Evolutionary conservation across 2,329 filamentous ascomycete genomes (phyloP).

Genomic region (Claviceps humidiphila): DNA sequence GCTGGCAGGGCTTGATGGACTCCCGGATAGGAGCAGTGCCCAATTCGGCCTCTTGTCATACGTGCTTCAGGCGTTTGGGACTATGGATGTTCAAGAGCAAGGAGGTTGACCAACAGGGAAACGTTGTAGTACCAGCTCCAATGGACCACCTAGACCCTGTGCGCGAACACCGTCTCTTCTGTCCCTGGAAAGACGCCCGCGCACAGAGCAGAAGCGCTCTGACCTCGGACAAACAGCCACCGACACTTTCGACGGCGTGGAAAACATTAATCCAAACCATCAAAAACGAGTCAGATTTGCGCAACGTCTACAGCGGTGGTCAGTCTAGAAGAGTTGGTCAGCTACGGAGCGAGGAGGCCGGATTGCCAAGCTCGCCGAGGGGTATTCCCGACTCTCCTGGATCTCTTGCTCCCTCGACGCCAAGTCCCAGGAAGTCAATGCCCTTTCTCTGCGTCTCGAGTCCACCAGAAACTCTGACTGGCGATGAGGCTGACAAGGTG

Average conservation of each 20-base stretch:
- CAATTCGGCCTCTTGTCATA: conserved; percentile 66
- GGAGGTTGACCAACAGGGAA: conserved; percentile 41
- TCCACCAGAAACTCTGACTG: conserved; percentile 10
- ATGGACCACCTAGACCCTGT: conserved; percentile 57
- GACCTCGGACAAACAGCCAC: conserved; percentile 20
- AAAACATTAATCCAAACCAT: conserved; percentile 39
- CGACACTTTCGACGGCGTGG: conserved; percentile 35
- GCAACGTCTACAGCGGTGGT: conserved; percentile 21
- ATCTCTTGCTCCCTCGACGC: conserved; percentile 10
- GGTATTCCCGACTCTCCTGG: conserved; percentile 1
- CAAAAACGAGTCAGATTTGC: conserved; percentile 44
- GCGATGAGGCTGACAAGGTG: conserved; percentile 29
- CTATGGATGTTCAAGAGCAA: conserved; percentile 88
- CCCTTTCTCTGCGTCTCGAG: conserved; percentile 4
- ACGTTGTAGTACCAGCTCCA: conserved; percentile 43
- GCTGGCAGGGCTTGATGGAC: conserved; percentile 58
- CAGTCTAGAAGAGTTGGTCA: conserved; percentile 14
- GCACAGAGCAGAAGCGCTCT: conserved; percentile 38
- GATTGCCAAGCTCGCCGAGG: not conserved
- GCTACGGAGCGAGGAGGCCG: not conserved
- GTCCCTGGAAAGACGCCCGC: conserved; percentile 58
- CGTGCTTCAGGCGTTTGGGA: conserved; percentile 77
- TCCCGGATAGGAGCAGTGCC: conserved; percentile 45
- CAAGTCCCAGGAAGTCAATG: not conserved
- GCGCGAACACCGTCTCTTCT: conserved; percentile 69